Evolutionary conservation across 2,329 filamentous ascomycete genomes (phyloP).

Genomic region (Spiromastix sp.): DNA sequence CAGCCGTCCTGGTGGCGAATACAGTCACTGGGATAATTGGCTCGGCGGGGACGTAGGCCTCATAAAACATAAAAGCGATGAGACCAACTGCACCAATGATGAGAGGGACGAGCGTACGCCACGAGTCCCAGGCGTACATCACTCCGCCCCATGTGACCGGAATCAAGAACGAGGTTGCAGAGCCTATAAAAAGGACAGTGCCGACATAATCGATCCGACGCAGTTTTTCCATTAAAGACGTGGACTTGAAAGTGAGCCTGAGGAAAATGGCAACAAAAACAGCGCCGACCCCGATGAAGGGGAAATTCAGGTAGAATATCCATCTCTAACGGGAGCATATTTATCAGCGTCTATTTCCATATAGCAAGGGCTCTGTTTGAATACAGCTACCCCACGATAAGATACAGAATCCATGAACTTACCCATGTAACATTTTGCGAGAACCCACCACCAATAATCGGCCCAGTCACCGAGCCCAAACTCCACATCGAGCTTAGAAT

Average conservation of each 20-base stretch:
- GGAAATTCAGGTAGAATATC: slow-evolving; percentile 57
- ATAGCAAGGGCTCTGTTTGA: background rate
- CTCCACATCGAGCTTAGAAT: slow-evolving; percentile 31
- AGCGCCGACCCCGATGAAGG: slow-evolving; percentile 42
- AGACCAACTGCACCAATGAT: slow-evolving; percentile 45
- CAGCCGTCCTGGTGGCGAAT: slow-evolving; percentile 38
- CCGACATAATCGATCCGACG: slow-evolving; percentile 54
- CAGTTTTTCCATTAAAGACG: slow-evolving; percentile 39
- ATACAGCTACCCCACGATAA: no score
- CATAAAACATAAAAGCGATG: slow-evolving; percentile 44
- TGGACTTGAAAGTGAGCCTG: slow-evolving; percentile 39
- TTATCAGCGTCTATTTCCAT: background rate
- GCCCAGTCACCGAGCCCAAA: slow-evolving; percentile 29
- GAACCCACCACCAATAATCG: slow-evolving; percentile 34
- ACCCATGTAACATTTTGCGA: slow-evolving; percentile 30
- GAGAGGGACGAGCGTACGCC: slow-evolving; percentile 52
- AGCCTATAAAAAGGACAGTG: slow-evolving; percentile 49
- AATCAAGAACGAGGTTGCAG: slow-evolving; percentile 49
- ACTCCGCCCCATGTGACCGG: slow-evolving; percentile 56
- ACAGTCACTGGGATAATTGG: slow-evolving; percentile 39
- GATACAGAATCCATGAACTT: slow-evolving; percentile 7
- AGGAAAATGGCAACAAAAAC: slow-evolving; percentile 44
- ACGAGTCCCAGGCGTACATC: slow-evolving; percentile 54
- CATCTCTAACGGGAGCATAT: slow-evolving; percentile 39
- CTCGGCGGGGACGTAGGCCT: slow-evolving; percentile 40